Evolutionary conservation across 208 protist genomes (phyloP).

Genomic region (Sergeia podlipaevii): DNA sequence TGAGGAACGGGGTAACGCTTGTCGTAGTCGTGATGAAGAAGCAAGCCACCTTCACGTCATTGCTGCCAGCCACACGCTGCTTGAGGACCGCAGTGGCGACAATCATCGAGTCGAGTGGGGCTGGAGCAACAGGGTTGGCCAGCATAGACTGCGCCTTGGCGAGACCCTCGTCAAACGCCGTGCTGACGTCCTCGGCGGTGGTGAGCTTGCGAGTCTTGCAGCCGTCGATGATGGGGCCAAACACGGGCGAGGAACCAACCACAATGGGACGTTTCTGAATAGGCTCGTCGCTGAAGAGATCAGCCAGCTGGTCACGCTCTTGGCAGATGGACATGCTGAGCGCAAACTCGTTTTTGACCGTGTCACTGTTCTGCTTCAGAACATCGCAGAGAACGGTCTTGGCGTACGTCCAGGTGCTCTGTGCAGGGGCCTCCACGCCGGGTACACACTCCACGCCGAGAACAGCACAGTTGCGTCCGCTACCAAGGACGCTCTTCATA

Average conservation of each 20-base stretch:
- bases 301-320: constrained; percentile 29
- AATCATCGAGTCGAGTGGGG: constrained; percentile 24
- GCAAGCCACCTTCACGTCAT: constrained; percentile 45
- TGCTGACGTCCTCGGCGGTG: constrained; percentile 19
- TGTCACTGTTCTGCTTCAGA: constrained; percentile 10
- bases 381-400: constrained; percentile 20
- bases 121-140: too few relatives aligned
- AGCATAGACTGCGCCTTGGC: constrained; percentile 13
- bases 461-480: constrained; percentile 43
- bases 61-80: constrained; percentile 16
- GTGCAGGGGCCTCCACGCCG: constrained; percentile 10
- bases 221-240: constrained; percentile 32
- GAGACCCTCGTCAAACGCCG: constrained; percentile 23
- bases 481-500: constrained; percentile 24
- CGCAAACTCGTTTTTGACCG: constrained; percentile 19
- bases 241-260: constrained; percentile 50
- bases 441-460: constrained; percentile 36
- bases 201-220: constrained; percentile 14
- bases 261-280: constrained; percentile 16
- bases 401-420: constrained; percentile 44
- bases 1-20: constrained; percentile 32
- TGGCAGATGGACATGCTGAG: constrained; percentile 48
- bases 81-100: constrained; percentile 50
- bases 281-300: constrained; percentile 21
- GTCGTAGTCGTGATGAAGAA: constrained; percentile 32